Evolutionary conservation across 2,329 filamentous ascomycete species (phyloP), one percentile per base, ranked within the genome.

Genomic region (Penicillium sp.): DNA sequence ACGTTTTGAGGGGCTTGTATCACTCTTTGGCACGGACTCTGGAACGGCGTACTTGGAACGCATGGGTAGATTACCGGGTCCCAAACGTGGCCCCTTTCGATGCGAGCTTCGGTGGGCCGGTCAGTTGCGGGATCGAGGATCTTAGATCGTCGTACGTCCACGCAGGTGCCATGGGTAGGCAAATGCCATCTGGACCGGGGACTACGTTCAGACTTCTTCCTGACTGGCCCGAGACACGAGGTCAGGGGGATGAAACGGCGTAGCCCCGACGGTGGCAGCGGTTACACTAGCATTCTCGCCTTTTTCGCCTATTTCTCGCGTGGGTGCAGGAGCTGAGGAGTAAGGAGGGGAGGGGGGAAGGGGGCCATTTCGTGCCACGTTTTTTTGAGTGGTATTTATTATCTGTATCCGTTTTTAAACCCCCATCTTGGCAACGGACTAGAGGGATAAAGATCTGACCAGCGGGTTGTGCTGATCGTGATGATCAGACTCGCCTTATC

Each of bases 361-460:
- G 35, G 18, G 10, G 11, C 5, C 25, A 7, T n/a, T 30, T 54
- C 36, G 39, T 18, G 48, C 44, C 49, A 52, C 44, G 52, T 55
- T 50, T 42, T 51, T 35, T 48, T 51, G 16, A 8, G 24, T 6
- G 14, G 31, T 25, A 10, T 50, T 16, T 20, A 16, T 41, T 41
- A 25, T 38, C n/a, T 20, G 22, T 20, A 11, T 25, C 18, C 10
- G 18, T 27, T 2, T 4, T 44, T 40, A 28, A 4, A 13, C 18
- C 31, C 25, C 35, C 40, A 44, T 44, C 57, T 62, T 62, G 60
- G 57, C 58, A 61, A 49, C 48, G 46, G 53, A 58, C 60, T 63
- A 63, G 55, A 51, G 45, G 60, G 60, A 58, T 63, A 63, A 63
- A 60, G 60, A 63, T 63, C 60, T 63, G 50, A 63, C 60, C 55